phyloP scores from a whole-genome alignment of 1,284 basidiomycete species.

The Pseudomicrostroma phylloplanum region DNA sequence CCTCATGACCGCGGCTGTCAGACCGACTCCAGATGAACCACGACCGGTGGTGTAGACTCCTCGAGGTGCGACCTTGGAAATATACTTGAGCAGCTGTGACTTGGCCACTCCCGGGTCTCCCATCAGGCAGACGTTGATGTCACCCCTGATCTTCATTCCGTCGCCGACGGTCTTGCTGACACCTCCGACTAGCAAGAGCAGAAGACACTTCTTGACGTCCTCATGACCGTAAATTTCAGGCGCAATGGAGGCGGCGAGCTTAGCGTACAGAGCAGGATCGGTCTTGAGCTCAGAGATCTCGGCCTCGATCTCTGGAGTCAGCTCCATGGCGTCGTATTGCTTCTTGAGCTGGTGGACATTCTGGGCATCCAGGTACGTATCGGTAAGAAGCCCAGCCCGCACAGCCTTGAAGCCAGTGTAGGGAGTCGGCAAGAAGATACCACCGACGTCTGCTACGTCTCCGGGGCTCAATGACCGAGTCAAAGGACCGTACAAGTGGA shows the following conservation, averaged over 20 bases:
- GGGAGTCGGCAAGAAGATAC: conserved; percentile 80
- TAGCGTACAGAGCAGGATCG: conserved; percentile 74
- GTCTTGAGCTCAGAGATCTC: conserved; percentile 66
- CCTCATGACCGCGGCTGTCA: conserved; percentile 94
- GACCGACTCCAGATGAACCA: conserved; percentile 93
- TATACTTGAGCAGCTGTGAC: conserved; percentile 81
- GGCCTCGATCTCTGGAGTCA: conserved; percentile 71
- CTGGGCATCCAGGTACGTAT: conserved; percentile 92
- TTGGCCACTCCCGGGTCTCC: conserved; percentile 98
- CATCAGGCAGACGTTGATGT: conserved; percentile 91
- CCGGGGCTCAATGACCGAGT: conserved; percentile 90
- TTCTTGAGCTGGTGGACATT: conserved; percentile 92
- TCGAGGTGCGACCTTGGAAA: conserved; percentile 94
- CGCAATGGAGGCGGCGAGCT: conserved; percentile 71
- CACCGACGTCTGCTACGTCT: conserved; percentile 86
- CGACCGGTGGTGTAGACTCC: conserved; percentile 82
- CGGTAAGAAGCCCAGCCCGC: conserved; percentile 88
- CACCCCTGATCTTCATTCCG: conserved; percentile 97
- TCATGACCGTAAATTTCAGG: conserved; percentile 98
- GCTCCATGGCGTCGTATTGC: conserved; percentile 80
- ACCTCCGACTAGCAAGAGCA: conserved; percentile 87
- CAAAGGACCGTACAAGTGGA: conserved; percentile 83
- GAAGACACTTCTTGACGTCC: conserved; percentile 95
- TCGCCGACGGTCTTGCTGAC: conserved; percentile 91
- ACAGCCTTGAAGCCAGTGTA: conserved; percentile 82